phyloP scores from a whole-genome alignment of 305 asterid genomes.

The Lippia alba region DNA sequence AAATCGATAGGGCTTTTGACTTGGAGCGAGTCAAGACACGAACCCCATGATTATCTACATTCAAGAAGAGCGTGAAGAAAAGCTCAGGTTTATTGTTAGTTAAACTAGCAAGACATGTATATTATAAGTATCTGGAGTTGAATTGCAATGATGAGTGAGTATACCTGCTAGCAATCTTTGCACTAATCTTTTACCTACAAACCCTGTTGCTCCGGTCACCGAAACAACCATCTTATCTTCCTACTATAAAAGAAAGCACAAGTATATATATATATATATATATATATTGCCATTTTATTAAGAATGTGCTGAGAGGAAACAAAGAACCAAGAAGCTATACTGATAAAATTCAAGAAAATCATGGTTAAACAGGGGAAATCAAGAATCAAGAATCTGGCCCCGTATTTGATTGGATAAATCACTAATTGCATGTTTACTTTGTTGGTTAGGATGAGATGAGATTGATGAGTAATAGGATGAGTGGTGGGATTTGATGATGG shows the following conservation, averaged over 20 bases:
- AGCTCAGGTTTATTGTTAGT: not conserved
- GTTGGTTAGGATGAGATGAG: too few species aligned
- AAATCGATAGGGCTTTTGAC: conserved; percentile 72
- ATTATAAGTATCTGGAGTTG: too few species aligned
- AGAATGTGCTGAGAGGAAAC: too few species aligned
- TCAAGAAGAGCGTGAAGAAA: conserved; percentile 32
- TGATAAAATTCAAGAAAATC: not conserved
- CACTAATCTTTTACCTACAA: conserved; percentile 91
- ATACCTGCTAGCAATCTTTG: conserved; percentile 85
- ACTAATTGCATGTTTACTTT: too few species aligned
- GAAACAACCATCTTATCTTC: conserved; percentile 79
- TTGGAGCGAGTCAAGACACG: conserved; percentile 85
- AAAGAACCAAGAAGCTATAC: too few species aligned
- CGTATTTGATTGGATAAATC: too few species aligned
- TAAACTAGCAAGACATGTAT: too few species aligned
- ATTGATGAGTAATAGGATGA: too few species aligned
- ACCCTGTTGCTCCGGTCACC: conserved; percentile 93
- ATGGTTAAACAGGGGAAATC: not conserved
- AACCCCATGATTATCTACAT: conserved; percentile 76
- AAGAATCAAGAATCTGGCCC: not conserved
- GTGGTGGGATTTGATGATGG: too few species aligned
- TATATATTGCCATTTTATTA: too few species aligned
- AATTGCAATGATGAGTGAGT: not conserved
- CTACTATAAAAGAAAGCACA: conserved; percentile 43
- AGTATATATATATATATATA: too few species aligned